A percentile compares a stretch with the other conserved stretches of the same genome.
Evolutionary conservation across 352 stramenopile species (phyloP).

Genomic region (Blastocystis sp.): DNA sequence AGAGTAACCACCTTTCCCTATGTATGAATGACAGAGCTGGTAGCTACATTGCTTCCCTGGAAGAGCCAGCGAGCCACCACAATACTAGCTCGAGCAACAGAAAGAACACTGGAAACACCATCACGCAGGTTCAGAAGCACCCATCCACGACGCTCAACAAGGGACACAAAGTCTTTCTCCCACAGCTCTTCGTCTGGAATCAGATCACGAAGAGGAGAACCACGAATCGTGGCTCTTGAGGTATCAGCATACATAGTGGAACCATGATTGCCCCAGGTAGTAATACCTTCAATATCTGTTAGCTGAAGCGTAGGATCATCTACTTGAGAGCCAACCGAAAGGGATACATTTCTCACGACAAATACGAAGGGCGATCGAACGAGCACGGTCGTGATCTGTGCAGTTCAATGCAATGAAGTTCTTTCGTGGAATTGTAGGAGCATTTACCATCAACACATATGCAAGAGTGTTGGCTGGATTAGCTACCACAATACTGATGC

Average conservation of each 20-base stretch:
- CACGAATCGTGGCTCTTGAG: neutral
- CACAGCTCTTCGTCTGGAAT: slow-evolving; percentile 66
- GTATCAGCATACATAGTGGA: slow-evolving; percentile 79
- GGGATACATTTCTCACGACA: neutral
- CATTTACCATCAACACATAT: slow-evolving; percentile 77
- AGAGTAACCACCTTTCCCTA: slow-evolving; percentile 76
- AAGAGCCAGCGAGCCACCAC: slow-evolving; percentile 79
- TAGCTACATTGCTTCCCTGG: slow-evolving; percentile 8
- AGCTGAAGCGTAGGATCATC: slow-evolving; percentile 64
- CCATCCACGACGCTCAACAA: slow-evolving; percentile 77
- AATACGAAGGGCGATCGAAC: slow-evolving; percentile 64
- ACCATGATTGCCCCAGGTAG: slow-evolving; percentile 85
- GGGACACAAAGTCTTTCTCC: slow-evolving; percentile 68
- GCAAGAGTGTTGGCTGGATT: slow-evolving; percentile 85
- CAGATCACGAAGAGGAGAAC: slow-evolving; percentile 63
- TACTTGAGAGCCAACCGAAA: neutral
- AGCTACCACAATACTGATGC: slow-evolving; percentile 82
- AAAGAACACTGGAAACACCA: slow-evolving; percentile 76
- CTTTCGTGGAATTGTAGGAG: slow-evolving; percentile 76
- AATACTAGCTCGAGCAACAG: slow-evolving; percentile 74
- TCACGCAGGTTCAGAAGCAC: slow-evolving; percentile 80
- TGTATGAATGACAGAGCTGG: slow-evolving; percentile 65
- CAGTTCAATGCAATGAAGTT: slow-evolving; percentile 82
- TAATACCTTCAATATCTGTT: slow-evolving; percentile 72
- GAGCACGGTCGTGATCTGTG: slow-evolving; percentile 78